Percentiles rank a stretch among this genome's conserved stretches.
These are phyloP conservation scores for Fusarium cyanostomum DNA, from an alignment of 2,329 filamentous ascomycete genomes.

Conservation along the genomic window DNA sequence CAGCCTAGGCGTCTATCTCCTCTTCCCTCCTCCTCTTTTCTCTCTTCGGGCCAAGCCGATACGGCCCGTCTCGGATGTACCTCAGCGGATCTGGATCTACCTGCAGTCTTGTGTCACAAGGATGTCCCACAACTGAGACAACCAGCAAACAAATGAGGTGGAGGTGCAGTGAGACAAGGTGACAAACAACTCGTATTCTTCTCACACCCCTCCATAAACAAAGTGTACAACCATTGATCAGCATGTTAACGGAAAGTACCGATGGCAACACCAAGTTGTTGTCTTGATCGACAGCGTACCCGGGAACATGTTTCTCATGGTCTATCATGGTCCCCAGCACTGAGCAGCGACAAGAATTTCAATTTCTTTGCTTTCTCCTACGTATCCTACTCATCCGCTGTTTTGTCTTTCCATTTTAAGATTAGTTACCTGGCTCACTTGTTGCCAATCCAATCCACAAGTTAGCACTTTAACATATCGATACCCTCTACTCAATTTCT, in stretches of 20 bases:
- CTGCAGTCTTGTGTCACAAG: background rate
- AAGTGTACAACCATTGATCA: background rate
- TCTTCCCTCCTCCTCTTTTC: slow-evolving; percentile 3
- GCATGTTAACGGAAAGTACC: background rate
- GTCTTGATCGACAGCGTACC: background rate
- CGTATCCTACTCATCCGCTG: background rate
- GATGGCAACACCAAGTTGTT: accelerated
- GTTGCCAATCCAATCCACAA: no score
- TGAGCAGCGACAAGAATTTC: background rate
- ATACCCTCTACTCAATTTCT: background rate
- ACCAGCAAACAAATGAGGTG: background rate
- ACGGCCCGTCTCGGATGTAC: background rate
- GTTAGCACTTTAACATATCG: no score
- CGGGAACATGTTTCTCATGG: background rate
- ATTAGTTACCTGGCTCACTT: background rate
- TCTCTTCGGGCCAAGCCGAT: background rate
- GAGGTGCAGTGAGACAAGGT: background rate
- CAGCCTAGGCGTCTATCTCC: background rate
- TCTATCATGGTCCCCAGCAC: background rate
- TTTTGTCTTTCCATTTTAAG: background rate
- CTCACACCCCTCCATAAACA: background rate
- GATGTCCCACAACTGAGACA: background rate
- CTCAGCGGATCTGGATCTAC: background rate
- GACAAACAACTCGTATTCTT: background rate
- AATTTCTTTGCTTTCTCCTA: background rate